Base-by-base conservation (phyloP, 2,329 filamentous ascomycete genomes). In the Ampelomyces quisqualis region DNA sequence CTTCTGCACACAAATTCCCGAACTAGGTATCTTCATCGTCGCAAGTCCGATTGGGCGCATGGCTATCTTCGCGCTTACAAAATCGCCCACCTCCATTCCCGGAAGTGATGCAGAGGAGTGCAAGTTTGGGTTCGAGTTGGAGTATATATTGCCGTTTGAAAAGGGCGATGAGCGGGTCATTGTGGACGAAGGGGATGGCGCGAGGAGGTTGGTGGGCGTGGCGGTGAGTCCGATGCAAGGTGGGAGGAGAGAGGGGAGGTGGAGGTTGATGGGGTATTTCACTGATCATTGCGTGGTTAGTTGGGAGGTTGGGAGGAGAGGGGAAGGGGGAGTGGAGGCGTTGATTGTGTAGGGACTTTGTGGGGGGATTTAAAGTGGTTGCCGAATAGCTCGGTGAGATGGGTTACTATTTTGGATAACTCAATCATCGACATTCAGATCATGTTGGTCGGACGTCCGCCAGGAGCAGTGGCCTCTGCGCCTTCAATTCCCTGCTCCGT, bases 11-110 rank as follows among this genome's bases (percentile, higher is more conserved):
- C 75, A 82, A 35, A 80, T 90, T 1, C 84, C 84, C 0, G 82
- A 87, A 53, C 71, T 93, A 1, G 83, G 76, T n/a, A 70, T 90
- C 10, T 77, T 90, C 7, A 72, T 88, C 3, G 70, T 84, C 1
- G 87, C 77, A 0, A 84, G 82, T 8, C 77, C 82, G n/a, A 77
- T 77, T 33, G 87, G 87, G 0, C 76, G 81, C 7, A 85, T 81
- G 0, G 75, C 78, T 1, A 69, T 91, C 2, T 60, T 86, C 38
- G 76, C 76, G 1, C 64, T 88, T 13, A 43, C 45, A 0, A 29
- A 29, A 79, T 3, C 61, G 81, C 13, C 17, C 0, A 6, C n/a
- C n/a, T n/a, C n/a, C n/a, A n/a, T n/a, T n/a, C n/a, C n/a, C n/a
- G n/a, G n/a, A n/a, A n/a, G n/a, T n/a, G n/a, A 18, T 1, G 10